These are phyloP conservation scores for Dimargaris xerosporica DNA, from an alignment of 192 early-diverging fungal species.

Conservation along the genomic window DNA sequence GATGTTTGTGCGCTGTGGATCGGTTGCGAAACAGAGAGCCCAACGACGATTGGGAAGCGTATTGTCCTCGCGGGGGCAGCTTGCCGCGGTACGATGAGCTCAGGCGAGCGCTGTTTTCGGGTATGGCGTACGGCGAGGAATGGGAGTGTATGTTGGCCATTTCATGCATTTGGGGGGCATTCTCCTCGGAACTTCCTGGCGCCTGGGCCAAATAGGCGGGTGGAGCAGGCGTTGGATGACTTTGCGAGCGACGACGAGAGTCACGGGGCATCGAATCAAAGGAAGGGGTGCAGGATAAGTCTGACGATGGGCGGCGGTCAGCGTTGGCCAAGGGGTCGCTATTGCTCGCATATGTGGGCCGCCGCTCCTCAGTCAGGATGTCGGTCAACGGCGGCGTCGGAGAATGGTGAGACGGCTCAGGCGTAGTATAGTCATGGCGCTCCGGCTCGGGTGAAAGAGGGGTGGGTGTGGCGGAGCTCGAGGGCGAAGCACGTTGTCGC, in stretches of 20 bases:
- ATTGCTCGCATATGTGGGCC: not conserved
- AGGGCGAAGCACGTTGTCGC: not conserved
- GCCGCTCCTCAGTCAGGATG: not conserved
- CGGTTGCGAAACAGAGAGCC: conserved; percentile 4
- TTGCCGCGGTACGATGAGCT: too few relatives aligned
- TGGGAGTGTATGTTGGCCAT: too few relatives aligned
- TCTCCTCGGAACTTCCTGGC: too few relatives aligned
- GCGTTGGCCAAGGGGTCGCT: not conserved
- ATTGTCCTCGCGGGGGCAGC: not conserved
- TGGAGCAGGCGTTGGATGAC: too few relatives aligned
- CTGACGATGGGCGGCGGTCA: too few relatives aligned
- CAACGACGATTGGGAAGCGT: not conserved
- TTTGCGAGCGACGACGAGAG: too few relatives aligned
- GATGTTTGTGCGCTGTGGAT: conserved; percentile 1
- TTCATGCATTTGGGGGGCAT: too few relatives aligned
- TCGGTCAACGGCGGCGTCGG: not conserved
- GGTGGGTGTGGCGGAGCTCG: not conserved
- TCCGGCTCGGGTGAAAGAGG: not conserved
- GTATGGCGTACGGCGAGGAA: too few relatives aligned
- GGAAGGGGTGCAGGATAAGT: too few relatives aligned
- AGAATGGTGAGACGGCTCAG: not conserved
- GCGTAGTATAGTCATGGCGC: not conserved
- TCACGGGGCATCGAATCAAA: too few relatives aligned
- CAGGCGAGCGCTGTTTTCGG: too few relatives aligned
- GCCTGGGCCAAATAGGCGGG: too few relatives aligned